Evolutionary conservation across 306 rosid species (phyloP).

Genomic region (Fragaria vesca): DNA sequence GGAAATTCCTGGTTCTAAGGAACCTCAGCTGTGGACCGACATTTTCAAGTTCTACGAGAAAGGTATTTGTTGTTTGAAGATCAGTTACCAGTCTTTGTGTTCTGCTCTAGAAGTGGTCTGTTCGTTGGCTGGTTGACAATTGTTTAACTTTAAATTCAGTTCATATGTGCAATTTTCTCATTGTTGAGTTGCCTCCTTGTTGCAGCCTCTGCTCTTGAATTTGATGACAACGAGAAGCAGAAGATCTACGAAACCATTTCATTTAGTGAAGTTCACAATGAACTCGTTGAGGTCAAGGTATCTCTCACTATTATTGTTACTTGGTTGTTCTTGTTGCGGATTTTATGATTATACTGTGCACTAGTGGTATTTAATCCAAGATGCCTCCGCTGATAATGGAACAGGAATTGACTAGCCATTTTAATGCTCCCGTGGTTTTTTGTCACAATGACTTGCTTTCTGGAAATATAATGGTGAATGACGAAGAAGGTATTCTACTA

Average conservation of each 20-base stretch:
- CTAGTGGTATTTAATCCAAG: not conserved
- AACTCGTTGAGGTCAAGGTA: slow-evolving; percentile 72
- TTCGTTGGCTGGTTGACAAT: not conserved
- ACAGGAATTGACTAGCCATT: slow-evolving; percentile 71
- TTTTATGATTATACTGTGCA: not conserved
- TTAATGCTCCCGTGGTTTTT: slow-evolving; percentile 74
- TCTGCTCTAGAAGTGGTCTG: not conserved
- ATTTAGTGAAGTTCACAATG: slow-evolving; percentile 57
- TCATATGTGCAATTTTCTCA: slow-evolving; percentile 14
- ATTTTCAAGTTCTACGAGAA: slow-evolving; percentile 63
- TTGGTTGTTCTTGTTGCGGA: not conserved
- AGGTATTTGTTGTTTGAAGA: slow-evolving; percentile 47
- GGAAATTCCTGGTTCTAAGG: slow-evolving; percentile 82
- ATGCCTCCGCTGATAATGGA: slow-evolving; percentile 38
- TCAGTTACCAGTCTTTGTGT: slow-evolving; percentile 14
- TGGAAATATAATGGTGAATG: slow-evolving; percentile 87
- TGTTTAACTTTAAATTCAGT: not conserved
- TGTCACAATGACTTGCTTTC: slow-evolving; percentile 92
- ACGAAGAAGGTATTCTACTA: slow-evolving; percentile 69
- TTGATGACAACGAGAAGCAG: slow-evolving; percentile 67
- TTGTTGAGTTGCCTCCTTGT: slow-evolving; percentile 20
- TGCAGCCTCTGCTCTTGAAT: slow-evolving; percentile 74
- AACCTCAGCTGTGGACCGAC: slow-evolving; percentile 92
- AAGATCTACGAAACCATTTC: slow-evolving; percentile 53
- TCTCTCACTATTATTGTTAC: slow-evolving; percentile 12